Percentiles rank a stretch among this genome's conserved stretches.
Conservation (phyloP, 345 rosid genomes). For the Bruguiera gymnorhiza region DNA sequence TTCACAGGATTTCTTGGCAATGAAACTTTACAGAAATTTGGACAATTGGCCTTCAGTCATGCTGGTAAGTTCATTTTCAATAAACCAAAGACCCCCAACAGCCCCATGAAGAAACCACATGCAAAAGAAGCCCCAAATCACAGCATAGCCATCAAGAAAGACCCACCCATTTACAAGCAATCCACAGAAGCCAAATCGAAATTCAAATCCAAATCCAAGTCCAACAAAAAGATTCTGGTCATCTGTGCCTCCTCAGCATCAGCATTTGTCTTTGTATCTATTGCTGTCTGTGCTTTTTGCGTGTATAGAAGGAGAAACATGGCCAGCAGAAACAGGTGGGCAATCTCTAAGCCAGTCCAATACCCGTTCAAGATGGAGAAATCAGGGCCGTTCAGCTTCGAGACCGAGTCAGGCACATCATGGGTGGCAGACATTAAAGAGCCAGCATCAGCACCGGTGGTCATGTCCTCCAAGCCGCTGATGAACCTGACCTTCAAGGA, state of each 20-base stretch:
- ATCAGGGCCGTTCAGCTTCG: conserved; percentile 91
- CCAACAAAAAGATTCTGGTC: conserved; percentile 13
- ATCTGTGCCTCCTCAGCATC: conserved; percentile 45
- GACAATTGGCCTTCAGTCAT: conserved; percentile 58
- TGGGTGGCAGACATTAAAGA: conserved; percentile 94
- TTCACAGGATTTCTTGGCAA: conserved; percentile 50
- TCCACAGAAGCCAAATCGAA: conserved; percentile 22
- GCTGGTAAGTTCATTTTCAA: conserved; percentile 49
- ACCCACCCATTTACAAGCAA: not conserved
- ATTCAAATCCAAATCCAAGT: conserved; percentile 20
- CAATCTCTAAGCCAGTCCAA: conserved; percentile 72
- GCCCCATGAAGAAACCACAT: conserved; percentile 20
- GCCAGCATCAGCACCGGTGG: conserved; percentile 75
- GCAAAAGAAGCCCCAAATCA: conserved; percentile 13
- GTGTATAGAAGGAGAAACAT: conserved; percentile 31
- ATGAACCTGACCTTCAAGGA: conserved; percentile 85
- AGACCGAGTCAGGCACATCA: conserved; percentile 80
- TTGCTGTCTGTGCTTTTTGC: conserved; percentile 23
- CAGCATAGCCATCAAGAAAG: conserved; percentile 6
- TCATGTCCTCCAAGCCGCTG: conserved; percentile 84
- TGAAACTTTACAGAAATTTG: conserved; percentile 48
- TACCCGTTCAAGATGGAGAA: conserved; percentile 65
- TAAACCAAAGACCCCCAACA: conserved; percentile 16
- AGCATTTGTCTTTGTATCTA: conserved; percentile 34
- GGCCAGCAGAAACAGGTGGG: conserved; percentile 65